A percentile compares a stretch with the other conserved stretches of the same genome.
Evolutionary conservation across 1,284 basidiomycete genomes (phyloP).

Genomic region (Cryptococcus amylolentus): DNA sequence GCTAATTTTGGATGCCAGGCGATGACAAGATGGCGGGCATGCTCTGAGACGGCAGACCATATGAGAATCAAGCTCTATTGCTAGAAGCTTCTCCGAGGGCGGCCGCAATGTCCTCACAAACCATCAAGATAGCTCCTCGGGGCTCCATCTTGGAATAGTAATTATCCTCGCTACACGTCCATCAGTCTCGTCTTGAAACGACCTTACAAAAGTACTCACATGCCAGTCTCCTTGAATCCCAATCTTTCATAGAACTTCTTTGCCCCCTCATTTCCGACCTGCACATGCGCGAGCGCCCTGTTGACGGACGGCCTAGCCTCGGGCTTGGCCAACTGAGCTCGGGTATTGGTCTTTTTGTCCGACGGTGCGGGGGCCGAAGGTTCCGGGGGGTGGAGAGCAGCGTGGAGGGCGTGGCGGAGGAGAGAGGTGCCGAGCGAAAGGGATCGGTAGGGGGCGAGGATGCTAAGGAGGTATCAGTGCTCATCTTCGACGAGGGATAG

Average conservation of each 20-base stretch:
- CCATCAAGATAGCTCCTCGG: conserved; percentile 40
- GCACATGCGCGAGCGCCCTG: conserved; percentile 42
- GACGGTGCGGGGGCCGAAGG: conserved; percentile 40
- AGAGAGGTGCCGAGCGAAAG: conserved; percentile 45
- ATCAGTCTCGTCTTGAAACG: conserved; percentile 5
- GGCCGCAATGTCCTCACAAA: conserved; percentile 42
- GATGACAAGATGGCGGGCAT: too few relatives aligned
- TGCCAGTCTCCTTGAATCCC: conserved; percentile 42
- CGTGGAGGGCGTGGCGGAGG: conserved; percentile 32
- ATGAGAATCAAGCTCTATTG: too few relatives aligned
- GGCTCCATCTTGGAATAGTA: conserved; percentile 47
- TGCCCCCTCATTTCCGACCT: conserved; percentile 44
- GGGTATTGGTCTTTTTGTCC: conserved; percentile 34
- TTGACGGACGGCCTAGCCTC: conserved; percentile 34
- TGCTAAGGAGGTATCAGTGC: conserved; percentile 18
- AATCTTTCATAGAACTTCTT: conserved; percentile 47
- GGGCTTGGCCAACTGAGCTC: conserved; percentile 28
- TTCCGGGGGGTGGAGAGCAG: conserved; percentile 38
- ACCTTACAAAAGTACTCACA: conserved; percentile 27
- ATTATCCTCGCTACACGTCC: conserved; percentile 29
- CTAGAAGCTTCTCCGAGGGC: conserved; percentile 23
- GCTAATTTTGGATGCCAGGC: too few relatives aligned
- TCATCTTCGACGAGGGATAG: neutral
- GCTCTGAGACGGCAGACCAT: too few relatives aligned
- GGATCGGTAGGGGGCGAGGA: conserved; percentile 48